Percentiles rank a stretch among this genome's conserved stretches.
phyloP scores from a whole-genome alignment of 2,329 filamentous ascomycete genomes.

The Cyphellophora attinorum region DNA sequence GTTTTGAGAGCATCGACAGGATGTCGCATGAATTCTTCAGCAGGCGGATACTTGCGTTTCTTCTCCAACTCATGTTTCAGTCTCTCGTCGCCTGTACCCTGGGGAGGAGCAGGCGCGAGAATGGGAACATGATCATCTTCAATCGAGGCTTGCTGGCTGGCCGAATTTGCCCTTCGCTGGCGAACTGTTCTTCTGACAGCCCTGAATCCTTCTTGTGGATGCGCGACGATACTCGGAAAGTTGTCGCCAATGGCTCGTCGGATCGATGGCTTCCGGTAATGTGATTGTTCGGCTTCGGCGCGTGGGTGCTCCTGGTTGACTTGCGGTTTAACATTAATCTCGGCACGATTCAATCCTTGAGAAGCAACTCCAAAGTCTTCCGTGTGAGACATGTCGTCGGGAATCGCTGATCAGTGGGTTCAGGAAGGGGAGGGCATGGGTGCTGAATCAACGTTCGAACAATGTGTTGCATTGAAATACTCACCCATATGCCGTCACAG shows the following conservation, averaged over 20 bases:
- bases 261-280: constrained; percentile 1
- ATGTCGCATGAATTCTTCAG: constrained; percentile 6
- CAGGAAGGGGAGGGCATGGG: too few species aligned
- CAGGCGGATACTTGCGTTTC: constrained; percentile 5
- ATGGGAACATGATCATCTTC: constrained; percentile 5
- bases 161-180: background rate
- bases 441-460: too few species aligned
- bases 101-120: constrained; percentile 5
- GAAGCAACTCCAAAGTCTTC: constrained; percentile 3
- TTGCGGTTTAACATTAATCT: constrained; percentile 3
- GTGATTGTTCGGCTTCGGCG: background rate
- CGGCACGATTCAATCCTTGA: constrained; percentile 3
- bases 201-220: background rate
- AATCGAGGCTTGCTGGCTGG: background rate
- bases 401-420: too few species aligned
- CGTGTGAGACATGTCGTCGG: too few species aligned
- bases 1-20: constrained; percentile 4
- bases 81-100: constrained; percentile 1
- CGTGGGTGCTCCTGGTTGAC: constrained; percentile 1
- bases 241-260: constrained; percentile 3
- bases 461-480: too few species aligned
- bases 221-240: background rate
- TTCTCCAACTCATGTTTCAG: constrained; percentile 5
- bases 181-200: background rate
- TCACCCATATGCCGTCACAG: too few species aligned